Base-by-base conservation (phyloP, 1,284 basidiomycete genomes). In the Puccinia triticina region DNA sequence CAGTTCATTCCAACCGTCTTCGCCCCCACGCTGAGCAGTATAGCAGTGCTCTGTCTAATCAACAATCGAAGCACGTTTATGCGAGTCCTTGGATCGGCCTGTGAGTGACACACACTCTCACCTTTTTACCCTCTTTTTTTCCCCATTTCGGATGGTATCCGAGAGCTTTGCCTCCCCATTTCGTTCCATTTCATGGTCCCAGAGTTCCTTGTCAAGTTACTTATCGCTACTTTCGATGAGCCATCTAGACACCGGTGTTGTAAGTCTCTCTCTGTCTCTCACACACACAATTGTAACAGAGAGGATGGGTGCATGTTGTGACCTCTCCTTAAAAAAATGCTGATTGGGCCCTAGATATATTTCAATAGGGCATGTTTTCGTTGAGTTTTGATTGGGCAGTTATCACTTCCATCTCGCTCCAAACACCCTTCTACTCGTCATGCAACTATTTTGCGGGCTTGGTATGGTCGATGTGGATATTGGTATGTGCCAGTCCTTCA, bases 361-460 rank as follows among this genome's bases (percentile, higher is more conserved):
- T 69, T n/a, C 1, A 11, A 69, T 69, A 87, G 37, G 87, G 87
- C 37, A 84, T 87, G 46, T 84, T 85, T 77, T 86, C 87, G 74
- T 77, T 87, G 67, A 86, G 85, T 16, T 85, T 87, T 43, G 87
- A 87, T 77, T 87, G 87, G 87, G 86, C 86, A n/a, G 87, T 86
- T 1, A 84, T 86, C 2, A 86, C 86, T 1, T 84, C 84, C 57
- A 85, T 84, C 67, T 79, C 77, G 12, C 53, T 79, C 7, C 77
- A 79, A 55, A 79, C 77, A 18, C 77, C 77, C 16, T 79, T 79
- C 40, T 79, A 79, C 61, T 69, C 77, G 26, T 79, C 77, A 53
- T 79, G 77, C 48, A 79, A 79, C 66, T 79, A 71, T 59, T 79
- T 71, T 72, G 77, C 77, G 37, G 77, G 77, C 7, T 79, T 71